phyloP scores from a whole-genome alignment of 2,329 filamentous ascomycete genomes.

The Cladosporium sphaerospermum region DNA sequence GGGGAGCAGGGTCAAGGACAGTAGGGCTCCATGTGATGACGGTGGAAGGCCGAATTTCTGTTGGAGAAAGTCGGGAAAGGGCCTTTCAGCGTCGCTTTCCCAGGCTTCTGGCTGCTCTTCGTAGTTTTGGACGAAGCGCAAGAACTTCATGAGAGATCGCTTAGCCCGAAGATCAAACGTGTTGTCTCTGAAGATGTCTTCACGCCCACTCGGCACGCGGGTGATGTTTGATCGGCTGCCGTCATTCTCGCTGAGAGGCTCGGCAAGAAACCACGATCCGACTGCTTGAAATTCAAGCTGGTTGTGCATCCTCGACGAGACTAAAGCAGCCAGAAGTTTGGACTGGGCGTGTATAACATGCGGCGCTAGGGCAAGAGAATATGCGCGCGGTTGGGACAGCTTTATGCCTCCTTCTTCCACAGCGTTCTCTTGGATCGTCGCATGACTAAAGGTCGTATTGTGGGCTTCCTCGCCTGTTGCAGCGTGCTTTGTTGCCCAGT shows the following conservation, averaged over 20 bases:
- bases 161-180: slow-evolving; percentile 74
- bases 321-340: slow-evolving; percentile 66
- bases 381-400: slow-evolving; percentile 61
- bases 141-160: slow-evolving; percentile 83
- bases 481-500: slow-evolving; percentile 54
- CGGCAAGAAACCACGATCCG: slow-evolving; percentile 81
- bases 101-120: slow-evolving; percentile 56
- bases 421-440: slow-evolving; percentile 28
- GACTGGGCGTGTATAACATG: slow-evolving; percentile 83
- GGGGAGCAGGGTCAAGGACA: slow-evolving; percentile 70
- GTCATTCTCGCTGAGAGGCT: background rate
- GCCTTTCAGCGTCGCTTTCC: slow-evolving; percentile 49
- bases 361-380: slow-evolving; percentile 77
- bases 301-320: slow-evolving; percentile 81
- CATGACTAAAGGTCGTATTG: slow-evolving; percentile 23
- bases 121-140: slow-evolving; percentile 76
- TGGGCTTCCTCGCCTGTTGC: background rate
- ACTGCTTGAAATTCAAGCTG: slow-evolving; percentile 93
- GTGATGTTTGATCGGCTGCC: slow-evolving; percentile 9
- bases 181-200: slow-evolving; percentile 81
- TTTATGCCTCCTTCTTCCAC: slow-evolving; percentile 28
- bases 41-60: slow-evolving; percentile 50
- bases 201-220: slow-evolving; percentile 79
- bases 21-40: slow-evolving; percentile 58
- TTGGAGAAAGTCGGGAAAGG: slow-evolving; percentile 55